Percentiles rank a stretch among this genome's conserved stretches.
These are phyloP conservation scores for Cladobotryum protrusum DNA, from an alignment of 2,329 filamentous ascomycete genomes.

Conservation along the genomic window DNA sequence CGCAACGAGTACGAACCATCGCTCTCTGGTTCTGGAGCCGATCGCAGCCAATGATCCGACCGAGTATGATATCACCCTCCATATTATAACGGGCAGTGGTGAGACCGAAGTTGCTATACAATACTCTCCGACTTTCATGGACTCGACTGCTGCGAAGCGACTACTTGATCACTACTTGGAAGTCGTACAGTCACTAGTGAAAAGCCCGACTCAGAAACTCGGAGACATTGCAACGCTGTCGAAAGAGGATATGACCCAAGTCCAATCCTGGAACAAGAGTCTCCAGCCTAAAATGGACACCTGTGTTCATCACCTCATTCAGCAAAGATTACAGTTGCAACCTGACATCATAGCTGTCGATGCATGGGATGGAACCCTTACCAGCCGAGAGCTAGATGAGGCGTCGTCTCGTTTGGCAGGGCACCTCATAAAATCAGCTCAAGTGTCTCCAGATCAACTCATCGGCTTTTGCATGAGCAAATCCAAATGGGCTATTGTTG, in stretches of 20 bases:
- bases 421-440: too few species aligned
- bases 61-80: conserved; percentile 2
- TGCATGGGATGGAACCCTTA: not conserved
- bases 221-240: not conserved
- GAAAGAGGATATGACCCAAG: not conserved
- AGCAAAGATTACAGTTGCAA: not conserved
- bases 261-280: not conserved
- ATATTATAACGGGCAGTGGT: not conserved
- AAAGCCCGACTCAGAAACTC: not conserved
- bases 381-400: too few species aligned
- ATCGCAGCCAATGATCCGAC: not conserved
- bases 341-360: not conserved
- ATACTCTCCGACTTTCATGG: not conserved
- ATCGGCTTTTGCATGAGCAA: too few species aligned
- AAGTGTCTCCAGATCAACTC: too few species aligned
- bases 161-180: not conserved
- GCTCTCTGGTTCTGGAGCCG: not conserved
- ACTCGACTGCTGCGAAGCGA: not conserved
- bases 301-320: not conserved
- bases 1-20: not conserved
- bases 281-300: not conserved
- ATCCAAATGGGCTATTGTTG: not conserved
- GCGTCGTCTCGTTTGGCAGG: too few species aligned
- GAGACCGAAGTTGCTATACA: not conserved
- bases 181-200: not conserved